These are phyloP conservation scores for Nasturtium officinale DNA, from an alignment of 345 rosid genomes.

Conservation along the genomic window DNA sequence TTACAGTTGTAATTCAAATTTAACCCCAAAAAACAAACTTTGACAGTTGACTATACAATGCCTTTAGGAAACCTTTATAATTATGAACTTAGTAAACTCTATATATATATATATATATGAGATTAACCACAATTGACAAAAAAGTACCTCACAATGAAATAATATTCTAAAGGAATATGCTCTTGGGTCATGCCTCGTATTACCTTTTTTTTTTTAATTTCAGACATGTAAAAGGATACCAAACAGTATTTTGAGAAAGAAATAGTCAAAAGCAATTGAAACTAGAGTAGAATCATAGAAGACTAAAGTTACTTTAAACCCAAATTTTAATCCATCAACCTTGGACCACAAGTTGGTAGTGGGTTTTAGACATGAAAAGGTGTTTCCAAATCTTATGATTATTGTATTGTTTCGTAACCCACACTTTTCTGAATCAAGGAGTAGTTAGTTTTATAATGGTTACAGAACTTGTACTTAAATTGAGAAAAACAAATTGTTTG, in stretches of 20 bases:
- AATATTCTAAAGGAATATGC: constrained; percentile 42
- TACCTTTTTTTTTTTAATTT: background rate
- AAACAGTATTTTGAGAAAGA: background rate
- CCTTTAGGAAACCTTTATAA: background rate
- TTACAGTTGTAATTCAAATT: no score
- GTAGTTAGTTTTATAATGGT: no score
- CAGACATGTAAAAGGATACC: constrained; percentile 28
- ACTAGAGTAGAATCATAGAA: constrained; percentile 6
- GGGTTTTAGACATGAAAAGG: constrained; percentile 22
- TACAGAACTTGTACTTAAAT: no score
- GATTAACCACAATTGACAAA: background rate
- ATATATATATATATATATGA: no score
- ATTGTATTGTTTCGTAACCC: background rate
- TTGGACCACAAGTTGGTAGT: constrained; percentile 26
- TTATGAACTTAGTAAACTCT: background rate
- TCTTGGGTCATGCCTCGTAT: constrained; percentile 21
- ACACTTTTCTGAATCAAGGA: background rate
- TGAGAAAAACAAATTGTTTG: no score
- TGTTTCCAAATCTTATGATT: constrained; percentile 4
- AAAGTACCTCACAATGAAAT: constrained; percentile 15
- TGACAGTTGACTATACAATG: background rate
- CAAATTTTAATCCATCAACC: constrained; percentile 7
- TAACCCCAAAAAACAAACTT: background rate
- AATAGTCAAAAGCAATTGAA: constrained; percentile 26
- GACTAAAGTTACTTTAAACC: constrained; percentile 32